Percentiles rank a stretch among this genome's conserved stretches.
Evolutionary conservation across 345 rosid genomes (phyloP).

Genomic region (Brassica juncea): DNA sequence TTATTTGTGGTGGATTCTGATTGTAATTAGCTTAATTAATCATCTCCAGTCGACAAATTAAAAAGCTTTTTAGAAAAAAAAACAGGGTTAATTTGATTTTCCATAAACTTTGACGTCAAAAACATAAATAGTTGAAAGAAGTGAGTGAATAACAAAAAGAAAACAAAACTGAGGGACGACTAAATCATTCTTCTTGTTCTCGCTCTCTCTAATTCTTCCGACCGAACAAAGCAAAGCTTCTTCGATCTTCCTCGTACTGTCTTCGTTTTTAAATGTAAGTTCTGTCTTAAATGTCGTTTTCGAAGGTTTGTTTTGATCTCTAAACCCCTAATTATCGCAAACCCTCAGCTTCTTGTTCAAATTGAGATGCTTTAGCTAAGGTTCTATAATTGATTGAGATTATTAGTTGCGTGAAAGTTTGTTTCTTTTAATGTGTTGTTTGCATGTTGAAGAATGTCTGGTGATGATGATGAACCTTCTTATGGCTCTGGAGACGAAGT

Average conservation of each 20-base stretch:
- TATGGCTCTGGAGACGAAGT: slow-evolving; percentile 38
- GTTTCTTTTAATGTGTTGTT: background rate
- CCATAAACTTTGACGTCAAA: background rate
- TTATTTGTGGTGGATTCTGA: background rate
- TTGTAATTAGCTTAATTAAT: background rate
- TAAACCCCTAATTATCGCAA: slow-evolving; percentile 6
- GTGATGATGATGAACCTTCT: slow-evolving; percentile 33
- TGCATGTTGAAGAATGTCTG: slow-evolving; percentile 31
- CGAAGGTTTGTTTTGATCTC: background rate
- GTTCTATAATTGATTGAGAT: background rate
- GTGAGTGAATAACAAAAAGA: background rate
- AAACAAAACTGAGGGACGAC: background rate
- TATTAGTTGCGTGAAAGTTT: background rate
- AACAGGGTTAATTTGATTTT: background rate
- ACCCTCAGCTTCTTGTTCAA: background rate
- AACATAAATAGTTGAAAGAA: background rate
- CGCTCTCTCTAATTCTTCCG: background rate
- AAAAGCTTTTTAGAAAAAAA: background rate
- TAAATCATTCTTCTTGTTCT: background rate
- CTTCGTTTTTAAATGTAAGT: background rate
- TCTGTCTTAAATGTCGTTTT: background rate
- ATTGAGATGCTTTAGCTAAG: background rate
- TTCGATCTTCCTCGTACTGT: slow-evolving; percentile 8
- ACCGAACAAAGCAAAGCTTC: background rate
- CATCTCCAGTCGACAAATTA: background rate